Percentiles rank a stretch among this genome's conserved stretches.
Conservation (phyloP, 2,329 filamentous ascomycete genomes). For the Scorias spongiosa region DNA sequence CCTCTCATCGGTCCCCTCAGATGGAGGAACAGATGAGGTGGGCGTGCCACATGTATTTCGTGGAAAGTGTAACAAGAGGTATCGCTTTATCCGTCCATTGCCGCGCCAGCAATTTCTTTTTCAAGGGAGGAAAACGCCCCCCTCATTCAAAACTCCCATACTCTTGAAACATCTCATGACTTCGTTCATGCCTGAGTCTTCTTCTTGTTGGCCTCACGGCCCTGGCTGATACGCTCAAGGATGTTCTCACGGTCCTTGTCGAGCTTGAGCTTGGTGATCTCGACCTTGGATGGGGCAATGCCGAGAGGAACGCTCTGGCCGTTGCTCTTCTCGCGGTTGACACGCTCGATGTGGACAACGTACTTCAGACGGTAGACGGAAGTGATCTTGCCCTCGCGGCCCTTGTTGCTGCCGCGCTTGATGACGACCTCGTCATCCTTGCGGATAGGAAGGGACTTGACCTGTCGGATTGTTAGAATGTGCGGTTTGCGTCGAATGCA, state of each 20-base stretch:
- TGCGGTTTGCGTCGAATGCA: conserved; percentile 50
- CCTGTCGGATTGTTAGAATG: conserved; percentile 41
- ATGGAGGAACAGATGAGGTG: neutral
- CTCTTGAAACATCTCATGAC: conserved; percentile 26
- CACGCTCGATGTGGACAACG: conserved; percentile 90
- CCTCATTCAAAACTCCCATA: neutral
- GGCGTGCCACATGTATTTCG: neutral
- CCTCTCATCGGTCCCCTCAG: neutral
- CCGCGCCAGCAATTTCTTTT: neutral
- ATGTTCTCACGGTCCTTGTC: conserved; percentile 89
- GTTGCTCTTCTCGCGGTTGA: conserved; percentile 92
- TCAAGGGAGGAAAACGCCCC: neutral
- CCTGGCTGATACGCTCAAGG: conserved; percentile 68
- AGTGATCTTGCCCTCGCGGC: conserved; percentile 94
- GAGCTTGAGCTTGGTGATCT: conserved; percentile 98
- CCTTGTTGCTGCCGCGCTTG: conserved; percentile 88
- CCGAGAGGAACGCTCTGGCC: conserved; percentile 90
- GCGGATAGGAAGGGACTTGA: conserved; percentile 90
- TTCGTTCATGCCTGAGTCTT: conserved; percentile 45
- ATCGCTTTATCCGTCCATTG: neutral
- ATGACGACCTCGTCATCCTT: conserved; percentile 76
- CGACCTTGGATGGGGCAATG: conserved; percentile 90
- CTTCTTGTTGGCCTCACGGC: conserved; percentile 51
- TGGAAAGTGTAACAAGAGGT: neutral
- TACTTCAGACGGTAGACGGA: conserved; percentile 98